Conservation (phyloP, 2,329 filamentous ascomycete species). For the Colletotrichum aenigma region DNA sequence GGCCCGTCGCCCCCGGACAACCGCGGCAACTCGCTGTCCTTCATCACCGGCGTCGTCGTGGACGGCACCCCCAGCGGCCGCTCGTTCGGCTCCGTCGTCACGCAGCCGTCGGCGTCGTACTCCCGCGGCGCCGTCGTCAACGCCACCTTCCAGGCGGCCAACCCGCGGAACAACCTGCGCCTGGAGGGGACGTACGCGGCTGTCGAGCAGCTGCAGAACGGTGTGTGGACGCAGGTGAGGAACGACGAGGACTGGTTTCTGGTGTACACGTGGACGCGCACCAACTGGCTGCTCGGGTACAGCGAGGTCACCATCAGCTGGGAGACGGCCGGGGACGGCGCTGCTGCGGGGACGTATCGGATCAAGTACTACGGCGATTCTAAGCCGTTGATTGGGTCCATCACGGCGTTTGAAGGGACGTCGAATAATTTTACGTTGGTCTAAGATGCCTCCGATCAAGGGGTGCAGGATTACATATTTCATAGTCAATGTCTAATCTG, state of each 20-base stretch:
- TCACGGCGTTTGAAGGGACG: conserved; percentile 72
- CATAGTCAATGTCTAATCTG: not conserved
- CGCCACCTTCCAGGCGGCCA: conserved; percentile 81
- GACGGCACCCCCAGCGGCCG: conserved; percentile 72
- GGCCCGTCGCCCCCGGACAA: conserved; percentile 80
- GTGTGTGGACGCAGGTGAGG: conserved; percentile 67
- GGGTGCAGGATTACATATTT: not conserved
- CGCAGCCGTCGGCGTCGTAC: conserved; percentile 59
- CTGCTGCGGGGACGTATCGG: conserved; percentile 72
- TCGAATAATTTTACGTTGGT: conserved; percentile 58
- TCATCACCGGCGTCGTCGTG: conserved; percentile 80
- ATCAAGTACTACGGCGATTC: conserved; percentile 85
- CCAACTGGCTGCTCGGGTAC: conserved; percentile 69
- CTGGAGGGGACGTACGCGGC: conserved; percentile 79
- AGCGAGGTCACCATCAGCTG: conserved; percentile 82
- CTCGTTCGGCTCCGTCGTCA: conserved; percentile 71
- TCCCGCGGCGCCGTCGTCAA: conserved; percentile 64
- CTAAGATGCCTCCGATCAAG: not conserved
- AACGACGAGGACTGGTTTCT: conserved; percentile 85
- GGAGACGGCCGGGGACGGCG: conserved; percentile 63
- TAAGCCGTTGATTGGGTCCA: conserved; percentile 66
- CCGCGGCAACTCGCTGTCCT: conserved; percentile 73
- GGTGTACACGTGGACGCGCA: conserved; percentile 80
- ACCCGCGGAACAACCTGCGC: conserved; percentile 86
- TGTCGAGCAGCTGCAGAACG: conserved; percentile 64